Conservation (phyloP, 2,329 filamentous ascomycete genomes). For the Lecanicillium sp. region DNA sequence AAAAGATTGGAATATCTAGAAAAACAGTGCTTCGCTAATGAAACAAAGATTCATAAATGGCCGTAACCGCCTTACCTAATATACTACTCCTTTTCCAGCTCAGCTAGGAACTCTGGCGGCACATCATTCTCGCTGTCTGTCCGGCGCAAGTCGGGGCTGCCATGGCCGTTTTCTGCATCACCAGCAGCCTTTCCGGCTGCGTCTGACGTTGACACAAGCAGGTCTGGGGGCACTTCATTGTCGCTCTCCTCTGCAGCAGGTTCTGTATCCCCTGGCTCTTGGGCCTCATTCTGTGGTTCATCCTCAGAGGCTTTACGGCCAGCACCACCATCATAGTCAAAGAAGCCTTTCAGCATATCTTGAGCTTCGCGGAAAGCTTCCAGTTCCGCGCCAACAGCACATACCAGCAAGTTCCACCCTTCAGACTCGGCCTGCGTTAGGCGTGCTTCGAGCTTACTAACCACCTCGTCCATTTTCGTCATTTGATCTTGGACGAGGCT, state of each 20-base stretch:
- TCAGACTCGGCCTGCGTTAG: conserved; percentile 51
- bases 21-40: neutral
- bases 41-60: neutral
- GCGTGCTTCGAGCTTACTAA: conserved; percentile 48
- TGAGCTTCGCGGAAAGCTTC: conserved; percentile 60
- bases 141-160: neutral
- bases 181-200: conserved; percentile 12
- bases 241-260: conserved; percentile 17
- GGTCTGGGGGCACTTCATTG: conserved; percentile 19
- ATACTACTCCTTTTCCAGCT: conserved; percentile 26
- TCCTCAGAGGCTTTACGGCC: conserved; percentile 8
- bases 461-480: conserved; percentile 49
- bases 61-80: neutral
- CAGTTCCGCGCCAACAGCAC: conserved; percentile 67
- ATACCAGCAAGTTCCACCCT: conserved; percentile 69
- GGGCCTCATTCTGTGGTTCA: conserved; percentile 10
- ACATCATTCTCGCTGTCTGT: conserved; percentile 42
- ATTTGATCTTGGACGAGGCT: conserved; percentile 42
- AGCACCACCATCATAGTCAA: conserved; percentile 4
- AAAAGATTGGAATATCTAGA: neutral
- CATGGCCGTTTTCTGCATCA: neutral
- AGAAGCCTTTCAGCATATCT: conserved; percentile 41
- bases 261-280: neutral
- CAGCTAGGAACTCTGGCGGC: conserved; percentile 46
- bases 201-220: conserved; percentile 31